These are phyloP conservation scores for Cystobasidium tubakii DNA, from an alignment of 768 basidiomycete genomes.

Conservation along the genomic window DNA sequence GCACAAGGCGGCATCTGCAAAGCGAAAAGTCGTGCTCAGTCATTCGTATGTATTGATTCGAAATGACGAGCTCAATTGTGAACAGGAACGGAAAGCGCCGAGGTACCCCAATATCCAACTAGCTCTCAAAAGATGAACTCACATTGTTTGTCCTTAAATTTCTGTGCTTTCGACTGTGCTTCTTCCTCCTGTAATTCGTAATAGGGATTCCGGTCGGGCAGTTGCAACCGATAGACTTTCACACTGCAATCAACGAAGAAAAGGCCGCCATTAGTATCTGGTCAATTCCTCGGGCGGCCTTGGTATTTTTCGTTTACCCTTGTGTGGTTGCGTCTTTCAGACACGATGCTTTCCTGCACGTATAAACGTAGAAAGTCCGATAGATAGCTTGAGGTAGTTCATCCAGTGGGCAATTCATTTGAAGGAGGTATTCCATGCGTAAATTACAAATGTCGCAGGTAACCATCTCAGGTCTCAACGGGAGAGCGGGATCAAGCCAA, in stretches of 20 bases:
- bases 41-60: no score
- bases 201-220: constrained; percentile 26
- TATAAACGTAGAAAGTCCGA: constrained; percentile 42
- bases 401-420: constrained; percentile 44
- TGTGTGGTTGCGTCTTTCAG: constrained; percentile 9
- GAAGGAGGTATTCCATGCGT: constrained; percentile 40
- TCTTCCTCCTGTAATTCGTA: constrained; percentile 15
- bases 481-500: constrained; percentile 41
- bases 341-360: constrained; percentile 36
- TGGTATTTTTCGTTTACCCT: constrained; percentile 4
- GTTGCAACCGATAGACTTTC: constrained; percentile 27
- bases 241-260: constrained; percentile 5
- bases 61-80: no score
- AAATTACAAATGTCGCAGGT: constrained; percentile 34
- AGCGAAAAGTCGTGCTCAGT: neutral
- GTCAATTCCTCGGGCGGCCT: no score
- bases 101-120: no score
- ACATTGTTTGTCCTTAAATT: constrained; percentile 34
- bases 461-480: constrained; percentile 32
- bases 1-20: constrained; percentile 22
- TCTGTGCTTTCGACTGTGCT: constrained; percentile 5
- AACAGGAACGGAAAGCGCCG: no score
- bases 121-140: neutral
- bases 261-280: neutral
- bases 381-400: constrained; percentile 40